Conservation (phyloP, 1,284 basidiomycete species). For the Somion occarium region DNA sequence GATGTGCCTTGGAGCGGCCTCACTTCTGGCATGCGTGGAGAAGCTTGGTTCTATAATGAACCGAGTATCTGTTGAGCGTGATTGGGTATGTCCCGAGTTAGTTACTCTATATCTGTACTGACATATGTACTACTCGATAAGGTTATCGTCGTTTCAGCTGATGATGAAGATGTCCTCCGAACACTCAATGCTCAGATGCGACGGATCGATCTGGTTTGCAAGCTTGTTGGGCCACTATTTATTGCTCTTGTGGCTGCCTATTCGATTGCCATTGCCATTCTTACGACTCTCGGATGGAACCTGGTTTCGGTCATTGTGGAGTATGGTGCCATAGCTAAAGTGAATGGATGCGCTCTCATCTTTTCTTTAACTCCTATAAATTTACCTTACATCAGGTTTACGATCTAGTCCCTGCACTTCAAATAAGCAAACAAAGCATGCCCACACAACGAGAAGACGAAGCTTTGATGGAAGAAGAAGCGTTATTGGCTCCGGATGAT, state of each 20-base stretch:
- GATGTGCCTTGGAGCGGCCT: not conserved
- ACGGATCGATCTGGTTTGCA: slow-evolving; percentile 49
- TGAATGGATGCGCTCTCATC: not conserved
- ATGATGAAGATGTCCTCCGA: slow-evolving; percentile 27
- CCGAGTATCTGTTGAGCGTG: slow-evolving; percentile 50
- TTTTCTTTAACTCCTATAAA: not conserved
- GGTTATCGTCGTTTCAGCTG: slow-evolving; percentile 9
- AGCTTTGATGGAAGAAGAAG: not conserved
- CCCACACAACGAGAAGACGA: not conserved
- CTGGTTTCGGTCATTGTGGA: not conserved
- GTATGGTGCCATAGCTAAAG: not conserved
- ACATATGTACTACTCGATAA: not conserved
- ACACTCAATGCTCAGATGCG: slow-evolving; percentile 38
- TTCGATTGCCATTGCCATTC: slow-evolving; percentile 26
- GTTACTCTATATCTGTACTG: not conserved
- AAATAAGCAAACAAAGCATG: not conserved
- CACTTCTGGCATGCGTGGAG: slow-evolving; percentile 31
- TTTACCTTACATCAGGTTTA: not conserved
- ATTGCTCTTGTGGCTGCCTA: slow-evolving; percentile 37
- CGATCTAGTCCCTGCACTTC: not conserved
- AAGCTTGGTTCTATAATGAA: slow-evolving; percentile 42
- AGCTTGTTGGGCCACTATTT: slow-evolving; percentile 51
- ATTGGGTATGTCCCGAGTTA: slow-evolving; percentile 35
- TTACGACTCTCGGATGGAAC: not conserved
- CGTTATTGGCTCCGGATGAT: not conserved